Conservation (phyloP, 1,284 basidiomycete species). For the Cutaneotrichosporon sp. region DNA sequence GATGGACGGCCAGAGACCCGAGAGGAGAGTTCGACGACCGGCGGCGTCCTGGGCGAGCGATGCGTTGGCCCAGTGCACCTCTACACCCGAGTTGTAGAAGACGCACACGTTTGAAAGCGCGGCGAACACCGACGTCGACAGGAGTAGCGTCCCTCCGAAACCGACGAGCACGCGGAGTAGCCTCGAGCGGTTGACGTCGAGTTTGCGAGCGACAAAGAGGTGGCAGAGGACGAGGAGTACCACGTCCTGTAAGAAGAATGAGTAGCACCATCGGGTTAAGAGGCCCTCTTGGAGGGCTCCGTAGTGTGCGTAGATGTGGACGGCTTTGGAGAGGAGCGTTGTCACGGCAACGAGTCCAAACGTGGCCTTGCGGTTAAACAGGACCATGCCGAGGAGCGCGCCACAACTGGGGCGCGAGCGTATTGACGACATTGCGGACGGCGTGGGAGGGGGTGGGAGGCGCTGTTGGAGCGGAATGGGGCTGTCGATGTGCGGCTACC, state of each 20-base stretch:
- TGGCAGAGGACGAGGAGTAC: not conserved
- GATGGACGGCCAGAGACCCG: not conserved
- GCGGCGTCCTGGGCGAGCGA: slow-evolving; percentile 3
- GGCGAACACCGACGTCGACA: not conserved
- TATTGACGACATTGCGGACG: not conserved
- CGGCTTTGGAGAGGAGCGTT: slow-evolving; percentile 1
- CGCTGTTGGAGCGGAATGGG: too few relatives aligned
- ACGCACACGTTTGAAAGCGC: slow-evolving; percentile 4
- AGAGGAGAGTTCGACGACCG: slow-evolving; percentile 1
- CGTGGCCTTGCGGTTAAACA: slow-evolving; percentile 3
- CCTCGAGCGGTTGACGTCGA: not conserved
- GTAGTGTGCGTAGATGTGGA: slow-evolving; percentile 7
- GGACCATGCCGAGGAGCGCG: not conserved
- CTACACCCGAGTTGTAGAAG: slow-evolving; percentile 2
- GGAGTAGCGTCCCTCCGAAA: not conserved
- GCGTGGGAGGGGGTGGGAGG: too few relatives aligned
- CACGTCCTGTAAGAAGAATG: slow-evolving; percentile 8
- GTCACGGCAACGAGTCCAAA: not conserved
- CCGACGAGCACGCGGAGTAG: not conserved
- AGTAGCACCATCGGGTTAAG: not conserved
- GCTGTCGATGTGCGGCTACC: too few relatives aligned
- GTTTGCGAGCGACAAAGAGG: not conserved
- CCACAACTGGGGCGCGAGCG: not conserved
- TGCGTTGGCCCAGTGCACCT: slow-evolving; percentile 6
- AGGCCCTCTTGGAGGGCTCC: not conserved